These are phyloP conservation scores for Ascochyta lentis DNA, from an alignment of 2,329 filamentous ascomycete genomes.

Conservation along the genomic window DNA sequence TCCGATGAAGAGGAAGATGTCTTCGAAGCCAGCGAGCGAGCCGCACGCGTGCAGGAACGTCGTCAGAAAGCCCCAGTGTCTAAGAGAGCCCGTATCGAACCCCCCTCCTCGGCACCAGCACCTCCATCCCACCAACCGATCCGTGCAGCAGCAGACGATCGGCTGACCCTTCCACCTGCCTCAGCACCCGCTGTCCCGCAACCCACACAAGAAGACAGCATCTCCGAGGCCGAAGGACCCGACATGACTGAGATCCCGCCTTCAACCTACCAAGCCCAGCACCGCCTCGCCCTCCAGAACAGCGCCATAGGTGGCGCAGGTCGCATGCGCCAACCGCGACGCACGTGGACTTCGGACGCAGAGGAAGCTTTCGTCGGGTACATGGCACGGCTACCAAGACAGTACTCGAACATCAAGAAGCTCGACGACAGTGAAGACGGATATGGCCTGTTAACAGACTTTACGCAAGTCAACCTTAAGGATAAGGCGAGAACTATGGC, in stretches of 20 bases:
- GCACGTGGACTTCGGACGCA: conserved; percentile 39
- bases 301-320: conserved; percentile 2
- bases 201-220: conserved; percentile 26
- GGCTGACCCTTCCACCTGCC: not conserved
- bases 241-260: conserved; percentile 36
- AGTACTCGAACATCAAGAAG: conserved; percentile 56
- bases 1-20: conserved; percentile 37
- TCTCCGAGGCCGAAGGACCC: conserved; percentile 34
- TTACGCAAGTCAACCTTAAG: conserved; percentile 61
- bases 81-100: conserved; percentile 36
- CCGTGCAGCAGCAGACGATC: not conserved
- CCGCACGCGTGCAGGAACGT: conserved; percentile 42
- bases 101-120: conserved; percentile 25
- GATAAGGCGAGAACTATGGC: conserved; percentile 54
- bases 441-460: conserved; percentile 37
- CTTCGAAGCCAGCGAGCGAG: conserved; percentile 52
- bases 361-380: conserved; percentile 55
- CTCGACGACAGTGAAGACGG: conserved; percentile 24
- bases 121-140: conserved; percentile 42
- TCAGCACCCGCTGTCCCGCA: not conserved
- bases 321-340: conserved; percentile 27
- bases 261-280: conserved; percentile 24
- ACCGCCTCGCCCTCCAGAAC: conserved; percentile 29
- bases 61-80: conserved; percentile 44
- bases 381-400: conserved; percentile 55